Evolutionary conservation across 2,329 filamentous ascomycete species (phyloP).

Genomic region (Fusarium brevicatenulatum): DNA sequence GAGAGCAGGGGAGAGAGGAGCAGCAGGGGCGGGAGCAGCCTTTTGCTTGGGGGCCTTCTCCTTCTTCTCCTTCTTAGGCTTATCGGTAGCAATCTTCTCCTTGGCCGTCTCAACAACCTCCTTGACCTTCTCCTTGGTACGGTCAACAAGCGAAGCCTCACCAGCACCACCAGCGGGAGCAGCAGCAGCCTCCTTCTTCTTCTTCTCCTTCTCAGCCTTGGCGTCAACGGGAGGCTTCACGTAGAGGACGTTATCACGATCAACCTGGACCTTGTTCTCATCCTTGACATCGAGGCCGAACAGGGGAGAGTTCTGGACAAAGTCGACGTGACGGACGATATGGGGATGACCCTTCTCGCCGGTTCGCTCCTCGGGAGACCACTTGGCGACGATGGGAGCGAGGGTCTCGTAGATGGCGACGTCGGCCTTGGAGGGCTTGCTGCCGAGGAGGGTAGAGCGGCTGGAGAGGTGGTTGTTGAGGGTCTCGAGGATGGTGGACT

Average conservation of each 20-base stretch:
- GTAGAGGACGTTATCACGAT: slow-evolving; percentile 83
- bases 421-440: slow-evolving; percentile 89
- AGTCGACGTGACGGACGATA: slow-evolving; percentile 91
- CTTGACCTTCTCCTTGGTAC: slow-evolving; percentile 69
- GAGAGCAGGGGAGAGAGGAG: slow-evolving; percentile 82
- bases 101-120: slow-evolving; percentile 64
- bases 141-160: slow-evolving; percentile 64
- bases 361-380: slow-evolving; percentile 87
- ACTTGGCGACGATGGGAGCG: slow-evolving; percentile 78
- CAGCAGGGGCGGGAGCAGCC: slow-evolving; percentile 73
- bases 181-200: slow-evolving; percentile 81
- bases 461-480: slow-evolving; percentile 89
- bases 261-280: slow-evolving; percentile 79
- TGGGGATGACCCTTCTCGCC: slow-evolving; percentile 90
- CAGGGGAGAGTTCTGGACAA: slow-evolving; percentile 89
- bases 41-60: slow-evolving; percentile 83
- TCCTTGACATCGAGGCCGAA: slow-evolving; percentile 76
- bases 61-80: slow-evolving; percentile 87
- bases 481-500: slow-evolving; percentile 76
- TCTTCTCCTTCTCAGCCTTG: slow-evolving; percentile 99
- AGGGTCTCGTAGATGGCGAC: slow-evolving; percentile 84
- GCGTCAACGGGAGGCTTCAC: slow-evolving; percentile 89
- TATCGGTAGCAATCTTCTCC: slow-evolving; percentile 51
- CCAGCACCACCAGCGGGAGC: slow-evolving; percentile 63
- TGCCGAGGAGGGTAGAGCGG: slow-evolving; percentile 87